phyloP scores from a whole-genome alignment of 2,329 filamentous ascomycete species.

The Hypoxylon sp. region DNA sequence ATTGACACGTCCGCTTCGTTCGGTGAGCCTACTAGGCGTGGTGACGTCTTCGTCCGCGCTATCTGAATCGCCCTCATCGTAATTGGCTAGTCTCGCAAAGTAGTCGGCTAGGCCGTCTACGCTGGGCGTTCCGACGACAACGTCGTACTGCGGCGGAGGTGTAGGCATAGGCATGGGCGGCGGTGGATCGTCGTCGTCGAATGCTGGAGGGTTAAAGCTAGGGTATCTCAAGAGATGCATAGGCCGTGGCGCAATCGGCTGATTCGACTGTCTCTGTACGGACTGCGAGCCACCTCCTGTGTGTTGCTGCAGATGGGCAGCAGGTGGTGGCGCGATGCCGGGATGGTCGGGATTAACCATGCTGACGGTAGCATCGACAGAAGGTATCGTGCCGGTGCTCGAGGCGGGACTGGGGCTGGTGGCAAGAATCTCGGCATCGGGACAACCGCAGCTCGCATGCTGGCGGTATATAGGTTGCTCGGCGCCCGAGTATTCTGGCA shows the following conservation, averaged over 20 bases:
- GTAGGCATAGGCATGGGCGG: conserved; percentile 73
- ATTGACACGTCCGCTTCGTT: conserved; percentile 69
- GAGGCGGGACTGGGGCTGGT: conserved; percentile 79
- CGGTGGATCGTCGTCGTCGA: conserved; percentile 84
- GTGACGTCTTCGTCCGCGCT: conserved; percentile 52
- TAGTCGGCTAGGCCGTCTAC: conserved; percentile 86
- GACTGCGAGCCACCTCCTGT: conserved; percentile 45
- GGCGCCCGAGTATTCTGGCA: conserved; percentile 79
- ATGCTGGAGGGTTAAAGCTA: conserved; percentile 89
- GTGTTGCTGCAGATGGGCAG: conserved; percentile 67
- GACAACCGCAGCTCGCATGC: conserved; percentile 68
- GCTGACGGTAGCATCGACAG: conserved; percentile 54
- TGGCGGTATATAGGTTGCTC: conserved; percentile 67
- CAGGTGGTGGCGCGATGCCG: conserved; percentile 65
- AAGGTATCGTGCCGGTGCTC: conserved; percentile 65
- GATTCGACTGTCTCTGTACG: conserved; percentile 47
- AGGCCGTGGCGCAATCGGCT: conserved; percentile 68
- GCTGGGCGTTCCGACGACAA: conserved; percentile 78
- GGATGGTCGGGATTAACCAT: conserved; percentile 46
- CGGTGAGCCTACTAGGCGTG: conserved; percentile 60
- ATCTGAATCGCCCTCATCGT: conserved; percentile 66
- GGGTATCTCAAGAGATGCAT: conserved; percentile 88
- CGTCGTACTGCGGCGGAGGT: conserved; percentile 87
- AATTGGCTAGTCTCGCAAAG: conserved; percentile 83
- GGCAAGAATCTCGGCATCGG: conserved; percentile 61